Evolutionary conservation across 495 filamentous ascomycete species (phyloP), one percentile per base, ranked within the genome.

Genomic region (Aspergillus heteromorphus): DNA sequence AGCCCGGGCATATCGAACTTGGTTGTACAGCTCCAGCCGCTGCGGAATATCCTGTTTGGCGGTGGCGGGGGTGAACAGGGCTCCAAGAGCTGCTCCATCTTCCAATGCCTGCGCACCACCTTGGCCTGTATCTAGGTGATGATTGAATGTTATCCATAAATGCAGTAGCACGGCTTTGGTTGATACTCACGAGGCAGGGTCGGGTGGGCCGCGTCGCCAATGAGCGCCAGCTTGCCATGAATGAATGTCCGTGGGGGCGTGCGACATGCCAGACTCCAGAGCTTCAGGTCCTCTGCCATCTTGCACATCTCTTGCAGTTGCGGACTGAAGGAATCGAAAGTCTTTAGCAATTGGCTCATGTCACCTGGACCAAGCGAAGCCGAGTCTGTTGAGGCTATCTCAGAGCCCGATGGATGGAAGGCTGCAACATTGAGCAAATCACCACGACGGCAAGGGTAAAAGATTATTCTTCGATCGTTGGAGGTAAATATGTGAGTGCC

Each of bases 181-280:
- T 10, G n/a, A n/a, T 2, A 45, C 61, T 53, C 49, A 66, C 64
- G 64, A 36, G 62, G 63, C 40, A 71, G 64, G 19, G 54, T 71
- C 1, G 70, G 67, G 54, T 81, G 79, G 2, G 69, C 74, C 10
- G 78, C 72, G 54, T 82, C 79, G 0, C 79, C 79, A 23, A 79
- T 70, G 10, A 79, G 36, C 7, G 74, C 51, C 4, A 71, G 58
- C 56, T 72, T 77, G 43, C 73, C 75, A 4, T 65, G 61, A 19
- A 65, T 48, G 65, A 73, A 77, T 0, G 58, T 68, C 6, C 59
- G 48, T 8, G 72, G 60, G 0, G 69, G 70, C 3, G 66, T 30
- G 19, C 76, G 71, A n/a, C 68, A 70, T 7, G 69, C 66, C 11
- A 81, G 61, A 29, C 69, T 71, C 77, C 77, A 81, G 0, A 71